Conservation (phyloP, 2,329 filamentous ascomycete species). For the Claviceps humidiphila region DNA sequence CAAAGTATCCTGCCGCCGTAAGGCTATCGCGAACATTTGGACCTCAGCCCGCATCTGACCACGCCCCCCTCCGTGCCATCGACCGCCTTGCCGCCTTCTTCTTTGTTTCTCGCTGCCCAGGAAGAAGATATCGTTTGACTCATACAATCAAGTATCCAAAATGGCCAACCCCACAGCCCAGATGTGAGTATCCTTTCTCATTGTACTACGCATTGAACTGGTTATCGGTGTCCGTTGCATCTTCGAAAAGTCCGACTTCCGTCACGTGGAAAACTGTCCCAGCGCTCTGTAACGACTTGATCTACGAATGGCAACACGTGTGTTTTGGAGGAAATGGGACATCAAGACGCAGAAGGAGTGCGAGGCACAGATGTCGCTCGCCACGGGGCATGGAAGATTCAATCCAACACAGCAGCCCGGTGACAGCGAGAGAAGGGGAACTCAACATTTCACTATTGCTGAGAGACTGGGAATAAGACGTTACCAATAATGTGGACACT, state of each 20-base stretch:
- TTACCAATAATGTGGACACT: neutral
- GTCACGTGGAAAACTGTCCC: neutral
- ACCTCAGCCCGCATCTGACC: conserved; percentile 6
- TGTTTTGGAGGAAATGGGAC: neutral
- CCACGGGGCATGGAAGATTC: neutral
- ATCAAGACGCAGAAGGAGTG: neutral
- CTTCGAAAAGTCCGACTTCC: neutral
- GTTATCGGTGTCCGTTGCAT: neutral
- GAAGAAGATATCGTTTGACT: conserved; percentile 8
- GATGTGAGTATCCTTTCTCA: conserved; percentile 36
- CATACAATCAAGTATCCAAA: conserved; percentile 24
- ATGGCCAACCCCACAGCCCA: conserved; percentile 50
- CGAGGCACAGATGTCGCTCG: neutral
- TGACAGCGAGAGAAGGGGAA: neutral
- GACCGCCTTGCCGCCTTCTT: conserved; percentile 17
- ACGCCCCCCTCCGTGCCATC: conserved; percentile 7
- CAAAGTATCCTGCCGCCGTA: conserved; percentile 1
- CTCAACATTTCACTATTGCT: neutral
- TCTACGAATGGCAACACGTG: neutral
- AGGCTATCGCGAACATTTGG: conserved; percentile 7
- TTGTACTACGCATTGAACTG: neutral
- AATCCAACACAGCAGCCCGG: neutral
- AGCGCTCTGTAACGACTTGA: too few relatives aligned
- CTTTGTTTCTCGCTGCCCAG: conserved; percentile 13
- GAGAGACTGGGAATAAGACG: neutral